Evolutionary conservation across 2,329 filamentous ascomycete genomes (phyloP).

Genomic region (Colletotrichum eremochloae): DNA sequence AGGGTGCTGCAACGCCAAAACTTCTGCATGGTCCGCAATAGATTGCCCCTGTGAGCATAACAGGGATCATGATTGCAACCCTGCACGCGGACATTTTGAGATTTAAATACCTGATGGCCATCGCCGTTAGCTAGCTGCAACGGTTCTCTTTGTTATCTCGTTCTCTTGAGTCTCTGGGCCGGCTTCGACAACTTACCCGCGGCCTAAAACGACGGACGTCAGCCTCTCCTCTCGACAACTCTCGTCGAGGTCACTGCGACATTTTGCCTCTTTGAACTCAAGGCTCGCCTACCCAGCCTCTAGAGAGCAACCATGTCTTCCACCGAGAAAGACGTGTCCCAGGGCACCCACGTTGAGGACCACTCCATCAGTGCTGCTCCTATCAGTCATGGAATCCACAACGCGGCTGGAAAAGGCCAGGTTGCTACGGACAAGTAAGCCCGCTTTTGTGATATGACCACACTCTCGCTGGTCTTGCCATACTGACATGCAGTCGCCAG

Average conservation of each 20-base stretch:
- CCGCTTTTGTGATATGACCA: rapidly evolving
- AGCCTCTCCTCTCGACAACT: background rate
- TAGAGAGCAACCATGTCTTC: slow-evolving; percentile 20
- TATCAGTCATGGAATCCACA: slow-evolving; percentile 35
- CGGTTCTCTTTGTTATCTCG: background rate
- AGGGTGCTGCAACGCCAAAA: slow-evolving; percentile 22
- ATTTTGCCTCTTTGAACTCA: background rate
- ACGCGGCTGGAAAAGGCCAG: slow-evolving; percentile 58
- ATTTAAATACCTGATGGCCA: slow-evolving; percentile 15
- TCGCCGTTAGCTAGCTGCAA: background rate
- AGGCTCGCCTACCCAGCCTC: no score
- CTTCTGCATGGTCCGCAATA: slow-evolving; percentile 11
- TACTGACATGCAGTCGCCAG: slow-evolving; percentile 45
- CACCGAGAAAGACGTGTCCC: slow-evolving; percentile 28
- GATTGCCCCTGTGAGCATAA: background rate
- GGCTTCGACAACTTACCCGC: background rate
- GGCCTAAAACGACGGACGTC: background rate
- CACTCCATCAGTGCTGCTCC: slow-evolving; percentile 35
- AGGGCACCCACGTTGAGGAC: slow-evolving; percentile 30
- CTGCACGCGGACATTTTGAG: background rate
- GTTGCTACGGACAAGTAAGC: slow-evolving; percentile 61
- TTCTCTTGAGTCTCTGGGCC: background rate
- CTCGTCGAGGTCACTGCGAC: background rate
- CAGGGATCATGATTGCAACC: slow-evolving; percentile 14
- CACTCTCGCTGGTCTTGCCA: background rate